Conservation (phyloP, 2,329 filamentous ascomycete genomes). For the Penicillium sp. region DNA sequence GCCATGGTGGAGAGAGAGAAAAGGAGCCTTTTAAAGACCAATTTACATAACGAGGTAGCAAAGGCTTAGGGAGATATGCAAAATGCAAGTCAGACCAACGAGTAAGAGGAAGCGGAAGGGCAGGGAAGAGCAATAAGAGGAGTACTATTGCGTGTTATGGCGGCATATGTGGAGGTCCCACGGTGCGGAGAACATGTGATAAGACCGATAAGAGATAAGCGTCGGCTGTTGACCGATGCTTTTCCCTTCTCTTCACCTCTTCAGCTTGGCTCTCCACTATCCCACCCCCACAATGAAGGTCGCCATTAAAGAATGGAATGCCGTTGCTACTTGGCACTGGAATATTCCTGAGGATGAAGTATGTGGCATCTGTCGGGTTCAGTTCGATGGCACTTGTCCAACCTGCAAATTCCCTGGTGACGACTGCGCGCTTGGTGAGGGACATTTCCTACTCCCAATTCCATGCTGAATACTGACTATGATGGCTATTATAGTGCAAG, state of each 20-base stretch:
- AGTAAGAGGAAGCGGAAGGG: neutral
- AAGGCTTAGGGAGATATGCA: neutral
- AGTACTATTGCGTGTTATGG: slow-evolving; percentile 9
- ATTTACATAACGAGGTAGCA: slow-evolving; percentile 31
- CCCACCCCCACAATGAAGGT: slow-evolving; percentile 73
- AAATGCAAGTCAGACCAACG: neutral
- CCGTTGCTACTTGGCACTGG: slow-evolving; percentile 96
- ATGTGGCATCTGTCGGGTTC: slow-evolving; percentile 96
- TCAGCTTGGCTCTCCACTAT: neutral
- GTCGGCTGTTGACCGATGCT: neutral
- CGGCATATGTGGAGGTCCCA: slow-evolving; percentile 12
- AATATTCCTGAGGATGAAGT: slow-evolving; percentile 96
- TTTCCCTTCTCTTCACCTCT: neutral
- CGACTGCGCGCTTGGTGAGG: slow-evolving; percentile 81
- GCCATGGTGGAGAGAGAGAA: slow-evolving; percentile 32
- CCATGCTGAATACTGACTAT: slow-evolving; percentile 10
- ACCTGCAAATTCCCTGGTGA: slow-evolving; percentile 98
- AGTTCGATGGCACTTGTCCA: slow-evolving; percentile 96
- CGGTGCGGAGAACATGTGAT: slow-evolving; percentile 26
- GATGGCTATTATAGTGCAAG: slow-evolving; percentile 65
- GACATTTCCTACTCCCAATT: slow-evolving; percentile 33
- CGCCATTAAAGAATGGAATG: slow-evolving; percentile 88
- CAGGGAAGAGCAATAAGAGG: slow-evolving; percentile 9
- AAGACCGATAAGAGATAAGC: neutral
- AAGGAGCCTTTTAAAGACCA: slow-evolving; percentile 3